Conservation (phyloP, 805 yeast genomes). For the Saccharomycopsis sp. region DNA sequence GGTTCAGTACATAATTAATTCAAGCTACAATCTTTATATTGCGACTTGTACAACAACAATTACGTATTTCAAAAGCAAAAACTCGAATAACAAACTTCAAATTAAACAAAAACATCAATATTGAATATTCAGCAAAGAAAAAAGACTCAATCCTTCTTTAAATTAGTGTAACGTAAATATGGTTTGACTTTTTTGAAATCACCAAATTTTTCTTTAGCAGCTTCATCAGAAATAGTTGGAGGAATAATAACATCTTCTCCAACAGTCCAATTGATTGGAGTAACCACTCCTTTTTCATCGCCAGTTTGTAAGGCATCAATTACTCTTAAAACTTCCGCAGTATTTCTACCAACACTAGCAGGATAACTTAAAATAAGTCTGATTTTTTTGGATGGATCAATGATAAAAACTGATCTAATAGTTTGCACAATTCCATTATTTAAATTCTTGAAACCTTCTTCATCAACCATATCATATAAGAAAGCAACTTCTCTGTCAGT, state of each 20-base stretch:
- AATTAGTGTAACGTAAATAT: slow-evolving; percentile 63
- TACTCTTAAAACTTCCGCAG: slow-evolving; percentile 85
- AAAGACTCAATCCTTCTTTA: neutral
- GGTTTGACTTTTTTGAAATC: slow-evolving; percentile 82
- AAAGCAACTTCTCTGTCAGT: slow-evolving; percentile 74
- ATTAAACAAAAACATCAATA: too few species aligned
- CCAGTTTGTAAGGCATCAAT: slow-evolving; percentile 80
- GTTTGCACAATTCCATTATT: slow-evolving; percentile 70
- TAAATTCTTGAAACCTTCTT: slow-evolving; percentile 69
- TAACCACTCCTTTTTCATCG: slow-evolving; percentile 74
- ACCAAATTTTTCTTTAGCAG: slow-evolving; percentile 74
- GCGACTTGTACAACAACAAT: too few species aligned
- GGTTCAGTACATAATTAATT: too few species aligned
- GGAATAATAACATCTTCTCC: slow-evolving; percentile 92
- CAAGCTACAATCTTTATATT: too few species aligned
- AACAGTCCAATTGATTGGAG: slow-evolving; percentile 85
- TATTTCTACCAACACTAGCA: slow-evolving; percentile 90
- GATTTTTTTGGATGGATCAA: slow-evolving; percentile 84
- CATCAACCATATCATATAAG: slow-evolving; percentile 80
- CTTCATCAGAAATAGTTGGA: slow-evolving; percentile 72
- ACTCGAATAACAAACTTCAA: too few species aligned
- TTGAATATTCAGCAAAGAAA: too few species aligned
- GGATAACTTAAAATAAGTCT: slow-evolving; percentile 85
- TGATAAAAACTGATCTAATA: slow-evolving; percentile 84
- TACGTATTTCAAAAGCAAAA: too few species aligned